Evolutionary conservation across 2,329 filamentous ascomycete species (phyloP).

Genomic region (Xylariales sp.): DNA sequence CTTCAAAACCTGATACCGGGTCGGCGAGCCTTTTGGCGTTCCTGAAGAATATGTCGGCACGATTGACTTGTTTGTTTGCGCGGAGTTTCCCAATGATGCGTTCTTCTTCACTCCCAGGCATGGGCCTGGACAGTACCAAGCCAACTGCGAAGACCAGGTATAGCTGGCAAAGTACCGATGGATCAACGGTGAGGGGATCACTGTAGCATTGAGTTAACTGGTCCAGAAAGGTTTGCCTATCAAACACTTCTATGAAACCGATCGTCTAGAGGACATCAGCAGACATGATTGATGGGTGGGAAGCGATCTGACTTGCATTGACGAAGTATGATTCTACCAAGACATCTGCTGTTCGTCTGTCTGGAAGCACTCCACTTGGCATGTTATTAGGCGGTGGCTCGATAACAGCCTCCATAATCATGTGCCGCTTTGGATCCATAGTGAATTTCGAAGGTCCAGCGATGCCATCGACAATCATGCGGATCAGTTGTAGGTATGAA

Average conservation of each 20-base stretch:
- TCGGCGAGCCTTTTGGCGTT: constrained; percentile 51
- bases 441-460: constrained; percentile 54
- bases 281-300: neutral
- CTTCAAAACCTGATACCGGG: constrained; percentile 47
- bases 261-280: constrained; percentile 41
- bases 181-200: constrained; percentile 44
- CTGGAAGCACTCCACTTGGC: constrained; percentile 50
- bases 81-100: constrained; percentile 46
- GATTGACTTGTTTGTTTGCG: constrained; percentile 37
- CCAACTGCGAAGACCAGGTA: constrained; percentile 61
- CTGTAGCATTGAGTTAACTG: constrained; percentile 49
- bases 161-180: constrained; percentile 53
- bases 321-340: constrained; percentile 57
- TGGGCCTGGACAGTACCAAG: constrained; percentile 51
- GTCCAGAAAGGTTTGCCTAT: constrained; percentile 43
- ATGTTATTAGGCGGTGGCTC: constrained; percentile 39
- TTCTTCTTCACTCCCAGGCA: constrained; percentile 43
- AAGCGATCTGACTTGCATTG: constrained; percentile 39
- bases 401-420: constrained; percentile 50
- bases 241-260: constrained; percentile 57
- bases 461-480: constrained; percentile 53
- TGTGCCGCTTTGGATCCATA: constrained; percentile 50
- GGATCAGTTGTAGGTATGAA: constrained; percentile 56
- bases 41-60: constrained; percentile 59
- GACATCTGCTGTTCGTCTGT: constrained; percentile 47